These are phyloP conservation scores for Sclerotinia sclerotiorum DNA, from an alignment of 2,329 filamentous ascomycete species.

Conservation along the genomic window DNA sequence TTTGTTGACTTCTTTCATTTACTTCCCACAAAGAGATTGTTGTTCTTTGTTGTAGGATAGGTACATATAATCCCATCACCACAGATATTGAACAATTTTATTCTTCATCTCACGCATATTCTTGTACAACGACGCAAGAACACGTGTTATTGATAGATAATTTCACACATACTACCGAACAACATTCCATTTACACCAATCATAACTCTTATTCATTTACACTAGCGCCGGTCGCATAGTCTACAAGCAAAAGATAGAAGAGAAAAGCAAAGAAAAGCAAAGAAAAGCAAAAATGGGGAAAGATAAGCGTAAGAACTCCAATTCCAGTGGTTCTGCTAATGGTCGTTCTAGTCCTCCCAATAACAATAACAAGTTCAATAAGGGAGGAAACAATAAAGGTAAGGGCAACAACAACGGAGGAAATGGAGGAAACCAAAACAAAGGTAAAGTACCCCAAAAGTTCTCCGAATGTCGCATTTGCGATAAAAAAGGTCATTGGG, in stretches of 20 bases:
- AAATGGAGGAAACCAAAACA: not conserved
- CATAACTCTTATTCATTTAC: not conserved
- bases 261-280: not conserved
- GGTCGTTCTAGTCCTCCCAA: not conserved
- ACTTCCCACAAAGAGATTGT: not conserved
- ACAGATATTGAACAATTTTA: not conserved
- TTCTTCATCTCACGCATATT: not conserved
- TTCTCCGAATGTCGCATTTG: slow-evolving; percentile 11
- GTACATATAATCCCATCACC: not conserved
- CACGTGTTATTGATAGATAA: not conserved
- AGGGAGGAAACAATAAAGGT: not conserved
- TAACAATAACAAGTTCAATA: not conserved
- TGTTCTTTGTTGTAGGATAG: not conserved
- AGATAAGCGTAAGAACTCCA: not conserved
- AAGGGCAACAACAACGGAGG: not conserved
- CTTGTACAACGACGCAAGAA: not conserved
- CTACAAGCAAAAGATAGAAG: not conserved
- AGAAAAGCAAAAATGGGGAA: not conserved
- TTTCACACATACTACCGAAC: not conserved
- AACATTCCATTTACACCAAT: not conserved
- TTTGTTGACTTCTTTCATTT: not conserved
- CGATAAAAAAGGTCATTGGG: slow-evolving; percentile 8
- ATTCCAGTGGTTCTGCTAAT: not conserved
- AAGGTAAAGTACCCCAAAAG: not conserved
- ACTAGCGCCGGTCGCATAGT: slow-evolving; percentile 5